Evolutionary conservation across 2,329 filamentous ascomycete genomes (phyloP).

Genomic region (Sarocladium brachiariae): DNA sequence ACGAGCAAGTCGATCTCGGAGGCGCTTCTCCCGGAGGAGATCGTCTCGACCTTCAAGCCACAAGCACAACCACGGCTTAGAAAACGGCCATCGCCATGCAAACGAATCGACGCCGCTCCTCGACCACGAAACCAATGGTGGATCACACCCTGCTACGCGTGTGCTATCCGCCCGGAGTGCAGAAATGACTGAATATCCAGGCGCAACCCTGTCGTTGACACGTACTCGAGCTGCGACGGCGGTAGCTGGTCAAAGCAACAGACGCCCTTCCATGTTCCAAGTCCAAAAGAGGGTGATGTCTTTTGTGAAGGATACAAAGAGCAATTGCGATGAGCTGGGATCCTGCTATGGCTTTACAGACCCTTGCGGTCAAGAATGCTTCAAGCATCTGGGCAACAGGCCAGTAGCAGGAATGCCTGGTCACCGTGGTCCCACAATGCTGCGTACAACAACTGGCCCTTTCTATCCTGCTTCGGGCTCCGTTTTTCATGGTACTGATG

Average conservation of each 20-base stretch:
- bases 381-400: slow-evolving; percentile 45
- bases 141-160: slow-evolving; percentile 20
- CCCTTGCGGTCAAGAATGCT: slow-evolving; percentile 59
- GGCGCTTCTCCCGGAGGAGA: slow-evolving; percentile 20
- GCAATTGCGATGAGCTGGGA: slow-evolving; percentile 53
- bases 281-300: slow-evolving; percentile 53
- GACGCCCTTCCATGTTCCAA: slow-evolving; percentile 47
- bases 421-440: slow-evolving; percentile 28
- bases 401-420: slow-evolving; percentile 17
- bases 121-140: slow-evolving; percentile 20
- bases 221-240: slow-evolving; percentile 20
- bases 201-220: slow-evolving; percentile 15
- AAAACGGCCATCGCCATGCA: slow-evolving; percentile 18
- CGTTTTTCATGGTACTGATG: slow-evolving; percentile 19
- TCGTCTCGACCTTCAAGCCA: slow-evolving; percentile 15
- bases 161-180: slow-evolving; percentile 23
- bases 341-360: slow-evolving; percentile 60
- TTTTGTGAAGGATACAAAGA: slow-evolving; percentile 58
- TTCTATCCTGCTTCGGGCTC: slow-evolving; percentile 21
- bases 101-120: slow-evolving; percentile 46
- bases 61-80: slow-evolving; percentile 15
- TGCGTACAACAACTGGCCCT: slow-evolving; percentile 36
- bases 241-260: slow-evolving; percentile 25
- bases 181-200: slow-evolving; percentile 20
- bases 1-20: slow-evolving; percentile 24